Evolutionary conservation across 192 early-diverging fungal genomes (phyloP).

Genomic region (Entomortierella parvispora): DNA sequence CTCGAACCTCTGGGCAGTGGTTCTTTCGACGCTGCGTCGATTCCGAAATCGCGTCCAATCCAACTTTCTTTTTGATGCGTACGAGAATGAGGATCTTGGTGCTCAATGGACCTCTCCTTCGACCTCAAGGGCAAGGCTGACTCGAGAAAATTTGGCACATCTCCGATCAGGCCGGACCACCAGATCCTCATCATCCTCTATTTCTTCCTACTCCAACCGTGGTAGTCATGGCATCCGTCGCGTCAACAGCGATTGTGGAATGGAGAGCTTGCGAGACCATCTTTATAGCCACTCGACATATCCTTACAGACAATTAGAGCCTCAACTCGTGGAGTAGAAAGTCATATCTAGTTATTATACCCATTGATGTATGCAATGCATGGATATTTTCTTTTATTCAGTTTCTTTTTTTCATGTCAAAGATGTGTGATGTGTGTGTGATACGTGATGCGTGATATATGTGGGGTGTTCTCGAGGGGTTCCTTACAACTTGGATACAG

Average conservation of each 20-base stretch:
- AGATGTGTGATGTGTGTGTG: too few relatives aligned
- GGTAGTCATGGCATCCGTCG: slow-evolving; percentile 14
- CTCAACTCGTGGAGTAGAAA: slow-evolving; percentile 17
- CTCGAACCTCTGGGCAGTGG: slow-evolving; percentile 27
- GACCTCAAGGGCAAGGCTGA: not conserved
- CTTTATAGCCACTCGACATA: not conserved
- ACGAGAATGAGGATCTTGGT: slow-evolving; percentile 22
- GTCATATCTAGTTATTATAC: too few relatives aligned
- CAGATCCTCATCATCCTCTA: slow-evolving; percentile 14
- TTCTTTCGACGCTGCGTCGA: slow-evolving; percentile 33
- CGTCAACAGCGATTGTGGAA: slow-evolving; percentile 38
- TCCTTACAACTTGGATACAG: slow-evolving; percentile 36
- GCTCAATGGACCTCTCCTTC: not conserved
- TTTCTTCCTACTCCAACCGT: too few relatives aligned
- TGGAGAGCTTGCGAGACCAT: slow-evolving; percentile 36
- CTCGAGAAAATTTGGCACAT: not conserved
- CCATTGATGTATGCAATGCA: too few relatives aligned
- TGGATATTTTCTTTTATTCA: not conserved
- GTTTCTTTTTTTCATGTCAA: not conserved
- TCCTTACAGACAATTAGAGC: not conserved
- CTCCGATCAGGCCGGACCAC: not conserved
- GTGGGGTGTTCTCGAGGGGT: too few relatives aligned
- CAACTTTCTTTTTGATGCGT: slow-evolving; percentile 18
- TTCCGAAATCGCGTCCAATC: slow-evolving; percentile 36
- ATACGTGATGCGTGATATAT: too few relatives aligned